Evolutionary conservation across 768 basidiomycete species (phyloP).

Genomic region (Thelephora ganbajun): DNA sequence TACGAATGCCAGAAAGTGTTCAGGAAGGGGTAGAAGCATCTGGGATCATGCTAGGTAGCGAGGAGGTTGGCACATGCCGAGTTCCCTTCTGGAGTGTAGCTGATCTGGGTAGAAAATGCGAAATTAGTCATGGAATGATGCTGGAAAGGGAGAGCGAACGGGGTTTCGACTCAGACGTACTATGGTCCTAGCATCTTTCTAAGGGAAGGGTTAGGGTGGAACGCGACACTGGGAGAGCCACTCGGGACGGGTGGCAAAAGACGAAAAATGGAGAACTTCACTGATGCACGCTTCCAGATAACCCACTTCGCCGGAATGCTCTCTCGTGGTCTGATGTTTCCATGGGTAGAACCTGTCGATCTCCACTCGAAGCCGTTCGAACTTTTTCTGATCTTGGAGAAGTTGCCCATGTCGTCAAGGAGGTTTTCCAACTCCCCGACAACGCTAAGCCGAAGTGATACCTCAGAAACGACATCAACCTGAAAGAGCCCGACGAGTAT

Average conservation of each 20-base stretch:
- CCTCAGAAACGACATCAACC: no score
- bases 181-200: background rate
- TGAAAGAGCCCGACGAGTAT: no score
- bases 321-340: slow-evolving; percentile 3
- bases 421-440: no score
- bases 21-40: background rate
- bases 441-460: no score
- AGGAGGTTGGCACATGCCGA: background rate
- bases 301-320: slow-evolving; percentile 1
- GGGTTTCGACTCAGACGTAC: background rate
- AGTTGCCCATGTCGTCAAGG: no score
- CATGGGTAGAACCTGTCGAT: slow-evolving; percentile 12
- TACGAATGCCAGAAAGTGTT: background rate
- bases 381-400: slow-evolving; percentile 9
- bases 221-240: background rate
- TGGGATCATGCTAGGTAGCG: background rate
- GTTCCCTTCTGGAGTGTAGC: background rate
- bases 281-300: slow-evolving; percentile 15
- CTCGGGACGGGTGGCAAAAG: slow-evolving; percentile 27
- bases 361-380: slow-evolving; percentile 11
- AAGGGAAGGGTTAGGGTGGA: background rate
- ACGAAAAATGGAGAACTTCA: slow-evolving; percentile 28
- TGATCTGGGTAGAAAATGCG: background rate
- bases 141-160: background rate
- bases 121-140: background rate